A percentile compares a stretch with the other conserved stretches of the same genome.
Evolutionary conservation across 805 yeast genomes (phyloP).

Genomic region (Torulaspora maleeae): DNA sequence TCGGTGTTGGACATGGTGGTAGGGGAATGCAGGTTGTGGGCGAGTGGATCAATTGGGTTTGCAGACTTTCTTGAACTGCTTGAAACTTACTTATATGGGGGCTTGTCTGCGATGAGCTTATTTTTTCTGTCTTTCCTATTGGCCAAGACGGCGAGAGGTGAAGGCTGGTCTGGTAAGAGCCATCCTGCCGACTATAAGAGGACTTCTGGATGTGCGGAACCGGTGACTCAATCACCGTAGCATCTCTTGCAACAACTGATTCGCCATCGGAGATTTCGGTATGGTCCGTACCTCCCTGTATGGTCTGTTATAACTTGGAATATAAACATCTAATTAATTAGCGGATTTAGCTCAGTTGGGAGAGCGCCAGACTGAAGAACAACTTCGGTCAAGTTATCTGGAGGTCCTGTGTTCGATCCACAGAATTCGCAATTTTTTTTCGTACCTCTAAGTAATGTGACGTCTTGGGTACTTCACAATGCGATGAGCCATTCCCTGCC

Average conservation of each 20-base stretch:
- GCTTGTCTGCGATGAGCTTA: too few species aligned
- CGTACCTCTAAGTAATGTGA: neutral
- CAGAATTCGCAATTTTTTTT: constrained; percentile 47
- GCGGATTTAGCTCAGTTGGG: constrained; percentile 45
- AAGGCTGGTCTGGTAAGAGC: too few species aligned
- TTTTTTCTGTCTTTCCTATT: too few species aligned
- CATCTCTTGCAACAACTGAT: too few species aligned
- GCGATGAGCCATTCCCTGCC: neutral
- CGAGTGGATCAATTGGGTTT: neutral
- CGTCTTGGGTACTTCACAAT: neutral
- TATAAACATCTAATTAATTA: neutral
- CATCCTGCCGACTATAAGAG: too few species aligned
- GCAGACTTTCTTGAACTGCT: too few species aligned
- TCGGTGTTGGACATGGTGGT: constrained; percentile 40
- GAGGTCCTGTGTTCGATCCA: constrained; percentile 81
- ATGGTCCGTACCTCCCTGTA: neutral
- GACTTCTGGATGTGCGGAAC: too few species aligned
- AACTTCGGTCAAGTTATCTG: constrained; percentile 36
- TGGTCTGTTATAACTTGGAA: neutral
- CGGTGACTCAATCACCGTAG: too few species aligned
- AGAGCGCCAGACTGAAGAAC: constrained; percentile 43
- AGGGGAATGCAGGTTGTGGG: neutral
- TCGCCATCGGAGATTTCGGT: too few species aligned
- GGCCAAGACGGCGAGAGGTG: too few species aligned
- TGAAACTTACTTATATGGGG: too few species aligned